phyloP scores from a whole-genome alignment of 768 basidiomycete genomes.

The Rhizopogon vesiculosus region DNA sequence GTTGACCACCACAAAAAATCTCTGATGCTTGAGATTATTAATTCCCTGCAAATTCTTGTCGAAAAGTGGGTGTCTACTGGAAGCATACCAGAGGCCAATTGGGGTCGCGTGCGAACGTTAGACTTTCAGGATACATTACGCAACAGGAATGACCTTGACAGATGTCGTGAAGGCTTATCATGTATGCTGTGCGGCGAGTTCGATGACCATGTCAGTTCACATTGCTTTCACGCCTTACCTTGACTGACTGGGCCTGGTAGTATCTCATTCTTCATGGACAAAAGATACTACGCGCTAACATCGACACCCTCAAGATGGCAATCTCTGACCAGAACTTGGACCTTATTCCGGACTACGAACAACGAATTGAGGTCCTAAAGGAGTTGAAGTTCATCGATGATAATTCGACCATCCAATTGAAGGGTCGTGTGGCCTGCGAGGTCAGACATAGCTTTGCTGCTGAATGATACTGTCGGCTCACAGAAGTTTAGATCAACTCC shows the following conservation, averaged over 20 bases:
- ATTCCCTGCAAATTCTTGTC: slow-evolving; percentile 44
- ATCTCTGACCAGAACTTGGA: slow-evolving; percentile 97
- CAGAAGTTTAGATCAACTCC: slow-evolving; percentile 81
- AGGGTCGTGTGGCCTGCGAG: slow-evolving; percentile 98
- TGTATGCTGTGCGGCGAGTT: slow-evolving; percentile 69
- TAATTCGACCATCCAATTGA: slow-evolving; percentile 91
- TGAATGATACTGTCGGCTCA: slow-evolving; percentile 2
- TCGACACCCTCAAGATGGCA: slow-evolving; percentile 73
- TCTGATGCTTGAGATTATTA: slow-evolving; percentile 52
- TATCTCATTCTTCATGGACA: slow-evolving; percentile 73
- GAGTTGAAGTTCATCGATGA: slow-evolving; percentile 93
- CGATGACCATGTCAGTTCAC: slow-evolving; percentile 61
- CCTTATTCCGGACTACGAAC: slow-evolving; percentile 95
- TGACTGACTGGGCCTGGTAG: slow-evolving; percentile 35
- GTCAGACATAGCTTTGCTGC: slow-evolving; percentile 33
- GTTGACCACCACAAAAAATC: slow-evolving; percentile 61
- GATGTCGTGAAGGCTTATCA: slow-evolving; percentile 35
- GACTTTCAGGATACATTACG: slow-evolving; percentile 88
- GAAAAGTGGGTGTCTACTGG: slow-evolving; percentile 50
- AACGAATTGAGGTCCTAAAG: slow-evolving; percentile 85
- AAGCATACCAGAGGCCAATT: slow-evolving; percentile 72
- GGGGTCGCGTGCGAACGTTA: slow-evolving; percentile 75
- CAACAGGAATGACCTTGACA: slow-evolving; percentile 45
- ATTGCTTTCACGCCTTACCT: neutral
- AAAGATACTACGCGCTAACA: slow-evolving; percentile 67